Evolutionary conservation across 140 eudicot genomes (phyloP).

Genomic region (Erigeron philadelphicus): DNA sequence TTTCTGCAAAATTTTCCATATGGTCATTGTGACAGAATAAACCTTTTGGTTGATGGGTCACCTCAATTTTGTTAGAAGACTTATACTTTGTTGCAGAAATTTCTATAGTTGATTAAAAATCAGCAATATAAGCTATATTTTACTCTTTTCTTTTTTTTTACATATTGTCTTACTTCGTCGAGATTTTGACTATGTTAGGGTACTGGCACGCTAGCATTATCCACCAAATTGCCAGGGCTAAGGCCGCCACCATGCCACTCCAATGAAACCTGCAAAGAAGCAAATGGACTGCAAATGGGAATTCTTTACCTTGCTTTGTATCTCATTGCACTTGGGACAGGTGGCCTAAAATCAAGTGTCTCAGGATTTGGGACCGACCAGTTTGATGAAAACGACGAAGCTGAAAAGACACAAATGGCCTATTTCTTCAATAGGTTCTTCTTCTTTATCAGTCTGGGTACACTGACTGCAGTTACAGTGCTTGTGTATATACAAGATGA

Average conservation of each 20-base stretch:
- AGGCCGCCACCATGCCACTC: conserved; percentile 59
- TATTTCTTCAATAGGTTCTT: conserved; percentile 83
- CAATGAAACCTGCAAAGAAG: conserved; percentile 44
- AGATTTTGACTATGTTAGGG: conserved; percentile 45
- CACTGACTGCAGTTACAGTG: conserved; percentile 70
- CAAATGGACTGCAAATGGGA: conserved; percentile 79
- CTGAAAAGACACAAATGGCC: conserved; percentile 70
- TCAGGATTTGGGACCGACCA: conserved; percentile 93
- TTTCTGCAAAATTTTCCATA: too few relatives aligned
- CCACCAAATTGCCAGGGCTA: conserved; percentile 52
- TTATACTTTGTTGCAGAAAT: too few relatives aligned
- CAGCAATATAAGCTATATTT: background rate
- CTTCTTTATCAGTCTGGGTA: conserved; percentile 86
- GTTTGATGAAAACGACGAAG: conserved; percentile 70
- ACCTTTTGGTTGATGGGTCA: too few relatives aligned
- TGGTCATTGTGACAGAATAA: too few relatives aligned
- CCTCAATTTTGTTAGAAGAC: too few relatives aligned
- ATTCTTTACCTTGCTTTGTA: conserved; percentile 63
- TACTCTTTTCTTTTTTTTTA: background rate
- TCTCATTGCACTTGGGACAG: conserved; percentile 82
- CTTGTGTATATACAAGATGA: conserved; percentile 82
- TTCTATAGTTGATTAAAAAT: too few relatives aligned
- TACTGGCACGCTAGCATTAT: conserved; percentile 57
- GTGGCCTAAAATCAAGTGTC: conserved; percentile 82
- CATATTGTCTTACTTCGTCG: background rate